These are phyloP conservation scores for Venturiaceae sp. DNA, from an alignment of 2,329 filamentous ascomycete genomes.

Conservation along the genomic window DNA sequence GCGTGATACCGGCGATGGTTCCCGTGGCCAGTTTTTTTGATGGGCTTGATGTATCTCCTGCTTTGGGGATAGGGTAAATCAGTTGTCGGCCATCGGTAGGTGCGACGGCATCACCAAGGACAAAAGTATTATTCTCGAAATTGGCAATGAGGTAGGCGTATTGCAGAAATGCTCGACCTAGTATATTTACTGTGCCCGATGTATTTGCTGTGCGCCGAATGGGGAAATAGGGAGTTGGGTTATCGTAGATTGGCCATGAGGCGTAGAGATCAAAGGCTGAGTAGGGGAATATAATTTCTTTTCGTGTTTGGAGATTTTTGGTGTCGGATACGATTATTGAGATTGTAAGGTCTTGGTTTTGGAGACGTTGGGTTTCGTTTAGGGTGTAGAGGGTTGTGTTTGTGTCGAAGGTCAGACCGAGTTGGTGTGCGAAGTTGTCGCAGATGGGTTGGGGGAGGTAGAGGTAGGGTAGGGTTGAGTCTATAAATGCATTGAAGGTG, in stretches of 20 bases:
- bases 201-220: conserved; percentile 24
- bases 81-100: too few relatives aligned
- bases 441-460: conserved; percentile 27
- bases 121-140: conserved; percentile 16
- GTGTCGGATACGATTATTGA: conserved; percentile 11
- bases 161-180: conserved; percentile 30
- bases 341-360: conserved; percentile 19
- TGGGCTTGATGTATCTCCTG: too few relatives aligned
- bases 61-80: too few relatives aligned
- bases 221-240: conserved; percentile 24
- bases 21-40: too few relatives aligned
- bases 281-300: conserved; percentile 25
- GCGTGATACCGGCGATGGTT: too few relatives aligned
- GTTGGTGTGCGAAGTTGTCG: conserved; percentile 23
- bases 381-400: conserved; percentile 24
- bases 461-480: conserved; percentile 26
- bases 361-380: conserved; percentile 21
- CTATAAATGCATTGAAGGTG: conserved; percentile 20
- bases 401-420: conserved; percentile 26
- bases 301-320: conserved; percentile 8
- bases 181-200: conserved; percentile 24
- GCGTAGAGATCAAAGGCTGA: conserved; percentile 25
- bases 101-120: too few relatives aligned
- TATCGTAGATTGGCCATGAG: conserved; percentile 14
- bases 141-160: conserved; percentile 29